Evolutionary conservation across 352 stramenopile species (phyloP).

Genomic region (Phytopythium aichiense): DNA sequence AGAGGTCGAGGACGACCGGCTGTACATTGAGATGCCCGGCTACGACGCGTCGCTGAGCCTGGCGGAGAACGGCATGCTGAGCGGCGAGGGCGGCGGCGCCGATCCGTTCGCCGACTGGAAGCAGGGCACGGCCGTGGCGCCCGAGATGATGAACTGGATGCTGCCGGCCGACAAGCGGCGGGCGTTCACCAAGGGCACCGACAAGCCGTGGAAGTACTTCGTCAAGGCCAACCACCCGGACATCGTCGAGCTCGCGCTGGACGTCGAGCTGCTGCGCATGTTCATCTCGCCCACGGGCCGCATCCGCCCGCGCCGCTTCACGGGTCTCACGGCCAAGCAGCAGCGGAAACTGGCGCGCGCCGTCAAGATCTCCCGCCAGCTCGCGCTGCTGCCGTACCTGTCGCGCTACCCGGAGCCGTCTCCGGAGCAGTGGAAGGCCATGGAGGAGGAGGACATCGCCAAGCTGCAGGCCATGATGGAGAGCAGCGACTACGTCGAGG

Average conservation of each 20-base stretch:
- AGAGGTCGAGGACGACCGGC: slow-evolving; percentile 56
- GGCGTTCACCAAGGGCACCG: slow-evolving; percentile 45
- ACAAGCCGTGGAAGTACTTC: slow-evolving; percentile 82
- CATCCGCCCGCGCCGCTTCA: slow-evolving; percentile 79
- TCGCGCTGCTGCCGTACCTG: slow-evolving; percentile 71
- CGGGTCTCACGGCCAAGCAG: slow-evolving; percentile 77
- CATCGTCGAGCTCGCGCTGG: slow-evolving; percentile 71
- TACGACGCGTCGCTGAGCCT: slow-evolving; percentile 61
- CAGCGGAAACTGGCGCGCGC: slow-evolving; percentile 73
- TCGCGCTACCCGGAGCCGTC: slow-evolving; percentile 79
- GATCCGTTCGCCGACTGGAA: slow-evolving; percentile 52
- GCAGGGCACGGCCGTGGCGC: slow-evolving; percentile 44
- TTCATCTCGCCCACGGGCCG: slow-evolving; percentile 83
- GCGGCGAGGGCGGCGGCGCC: slow-evolving; percentile 20
- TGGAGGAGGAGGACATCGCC: slow-evolving; percentile 77
- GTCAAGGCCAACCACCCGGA: slow-evolving; percentile 69
- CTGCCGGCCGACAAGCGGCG: slow-evolving; percentile 53
- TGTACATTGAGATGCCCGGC: slow-evolving; percentile 73
- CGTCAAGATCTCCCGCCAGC: slow-evolving; percentile 76
- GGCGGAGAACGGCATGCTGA: slow-evolving; percentile 41
- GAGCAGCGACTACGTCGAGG: slow-evolving; percentile 38
- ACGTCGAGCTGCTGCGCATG: slow-evolving; percentile 73
- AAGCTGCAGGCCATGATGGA: slow-evolving; percentile 50
- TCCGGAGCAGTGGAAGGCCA: slow-evolving; percentile 74
- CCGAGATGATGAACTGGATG: slow-evolving; percentile 87